phyloP scores from a whole-genome alignment of 495 filamentous ascomycete species.

The Aspergillus affinis region DNA sequence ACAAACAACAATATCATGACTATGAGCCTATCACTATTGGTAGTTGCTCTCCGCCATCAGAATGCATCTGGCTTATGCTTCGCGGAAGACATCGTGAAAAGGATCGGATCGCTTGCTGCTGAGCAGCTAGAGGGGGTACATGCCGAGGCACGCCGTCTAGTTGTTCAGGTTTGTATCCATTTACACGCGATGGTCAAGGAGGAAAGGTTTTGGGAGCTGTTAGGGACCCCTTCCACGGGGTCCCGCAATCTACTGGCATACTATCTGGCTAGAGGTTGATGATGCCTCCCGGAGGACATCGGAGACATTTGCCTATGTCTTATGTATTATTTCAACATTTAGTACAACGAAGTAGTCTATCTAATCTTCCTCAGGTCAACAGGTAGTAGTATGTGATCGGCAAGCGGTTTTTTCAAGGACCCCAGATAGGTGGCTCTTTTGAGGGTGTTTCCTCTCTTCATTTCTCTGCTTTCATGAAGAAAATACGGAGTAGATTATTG shows the following conservation, averaged over 20 bases:
- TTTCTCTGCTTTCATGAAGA: no score
- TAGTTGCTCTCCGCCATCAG: slow-evolving; percentile 34
- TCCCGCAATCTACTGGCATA: slow-evolving; percentile 79
- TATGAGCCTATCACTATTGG: slow-evolving; percentile 63
- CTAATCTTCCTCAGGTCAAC: no score
- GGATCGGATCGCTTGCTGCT: slow-evolving; percentile 55
- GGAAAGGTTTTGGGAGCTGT: slow-evolving; percentile 60
- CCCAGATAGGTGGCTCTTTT: no score
- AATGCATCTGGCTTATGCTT: slow-evolving; percentile 24
- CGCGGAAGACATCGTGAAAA: slow-evolving; percentile 23
- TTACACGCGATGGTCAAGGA: slow-evolving; percentile 67
- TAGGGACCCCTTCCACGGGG: slow-evolving; percentile 62
- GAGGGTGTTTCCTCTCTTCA: no score
- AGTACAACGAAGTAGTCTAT: no score
- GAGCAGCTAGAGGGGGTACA: slow-evolving; percentile 68
- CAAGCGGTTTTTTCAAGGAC: no score
- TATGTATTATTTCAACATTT: no score
- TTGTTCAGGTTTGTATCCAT: slow-evolving; percentile 72
- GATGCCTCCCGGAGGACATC: no score
- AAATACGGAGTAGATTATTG: no score
- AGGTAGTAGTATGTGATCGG: no score
- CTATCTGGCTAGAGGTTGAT: slow-evolving; percentile 51
- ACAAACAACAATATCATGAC: slow-evolving; percentile 35
- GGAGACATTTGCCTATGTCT: no score
- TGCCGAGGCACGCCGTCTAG: slow-evolving; percentile 75